Evolutionary conservation across 192 early-diverging fungal genomes (phyloP).

Genomic region (Gaertneriomyces semiglobifer): DNA sequence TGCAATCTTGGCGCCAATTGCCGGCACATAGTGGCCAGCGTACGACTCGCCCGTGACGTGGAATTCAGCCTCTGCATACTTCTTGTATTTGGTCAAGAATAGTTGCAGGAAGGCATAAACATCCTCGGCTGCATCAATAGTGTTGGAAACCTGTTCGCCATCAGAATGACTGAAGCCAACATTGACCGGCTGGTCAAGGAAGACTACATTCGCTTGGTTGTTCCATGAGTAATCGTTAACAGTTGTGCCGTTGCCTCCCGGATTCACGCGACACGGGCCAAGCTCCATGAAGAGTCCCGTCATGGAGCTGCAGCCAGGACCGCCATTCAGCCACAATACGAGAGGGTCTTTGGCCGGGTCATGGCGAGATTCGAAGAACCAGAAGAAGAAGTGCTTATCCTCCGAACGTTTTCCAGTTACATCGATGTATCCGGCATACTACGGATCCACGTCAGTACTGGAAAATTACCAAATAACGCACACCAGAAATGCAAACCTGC

Average conservation of each 20-base stretch:
- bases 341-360: slow-evolving; percentile 71
- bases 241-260: slow-evolving; percentile 63
- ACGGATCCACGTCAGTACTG: background rate
- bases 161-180: slow-evolving; percentile 83
- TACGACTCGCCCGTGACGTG: slow-evolving; percentile 80
- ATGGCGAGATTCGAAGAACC: slow-evolving; percentile 93
- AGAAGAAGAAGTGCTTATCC: slow-evolving; percentile 73
- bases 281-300: slow-evolving; percentile 75
- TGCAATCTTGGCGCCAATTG: slow-evolving; percentile 76
- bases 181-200: slow-evolving; percentile 69
- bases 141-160: slow-evolving; percentile 60
- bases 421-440: slow-evolving; percentile 52
- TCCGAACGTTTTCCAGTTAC: slow-evolving; percentile 35
- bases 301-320: slow-evolving; percentile 72
- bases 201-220: slow-evolving; percentile 70
- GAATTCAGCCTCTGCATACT: slow-evolving; percentile 76
- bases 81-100: slow-evolving; percentile 80
- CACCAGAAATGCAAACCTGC: slow-evolving; percentile 55
- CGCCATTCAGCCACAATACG: slow-evolving; percentile 73
- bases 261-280: slow-evolving; percentile 81
- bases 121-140: slow-evolving; percentile 75
- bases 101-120: slow-evolving; percentile 91
- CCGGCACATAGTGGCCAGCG: slow-evolving; percentile 91
- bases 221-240: slow-evolving; percentile 85
- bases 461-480: slow-evolving; percentile 10